Percentiles rank a stretch among this genome's conserved stretches.
Evolutionary conservation across 257 asterid species (phyloP).

Genomic region (Lavandula angustifolia): DNA sequence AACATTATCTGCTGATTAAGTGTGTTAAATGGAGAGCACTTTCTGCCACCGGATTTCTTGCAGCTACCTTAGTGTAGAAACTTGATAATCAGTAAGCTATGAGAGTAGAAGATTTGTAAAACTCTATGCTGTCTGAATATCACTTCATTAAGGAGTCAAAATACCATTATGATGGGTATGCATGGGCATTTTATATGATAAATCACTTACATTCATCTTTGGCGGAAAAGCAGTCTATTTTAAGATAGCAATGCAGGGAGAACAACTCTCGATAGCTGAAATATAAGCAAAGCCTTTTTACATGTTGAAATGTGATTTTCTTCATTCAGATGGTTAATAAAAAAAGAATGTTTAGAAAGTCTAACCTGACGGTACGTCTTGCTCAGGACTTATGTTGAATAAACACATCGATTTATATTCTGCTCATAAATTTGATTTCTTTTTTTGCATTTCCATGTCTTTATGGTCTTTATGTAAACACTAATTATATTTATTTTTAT

Average conservation of each 20-base stretch:
- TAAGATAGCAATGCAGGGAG: slow-evolving; percentile 6
- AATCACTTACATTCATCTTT: slow-evolving; percentile 18
- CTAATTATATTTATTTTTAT: neutral
- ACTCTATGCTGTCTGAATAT: slow-evolving; percentile 15
- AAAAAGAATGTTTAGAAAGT: slow-evolving; percentile 6
- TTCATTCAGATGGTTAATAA: slow-evolving; percentile 7
- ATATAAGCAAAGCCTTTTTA: neutral
- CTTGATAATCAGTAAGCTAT: slow-evolving; percentile 19
- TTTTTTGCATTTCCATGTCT: neutral
- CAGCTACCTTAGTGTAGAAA: slow-evolving; percentile 6
- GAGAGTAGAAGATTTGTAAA: neutral
- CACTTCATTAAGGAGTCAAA: slow-evolving; percentile 19
- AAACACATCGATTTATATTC: slow-evolving; percentile 11
- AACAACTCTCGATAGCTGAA: slow-evolving; percentile 21
- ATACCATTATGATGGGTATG: neutral
- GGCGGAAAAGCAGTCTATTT: slow-evolving; percentile 12
- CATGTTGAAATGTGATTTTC: slow-evolving; percentile 7
- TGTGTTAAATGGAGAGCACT: slow-evolving; percentile 22
- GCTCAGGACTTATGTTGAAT: neutral
- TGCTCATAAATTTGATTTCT: neutral
- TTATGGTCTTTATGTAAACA: neutral
- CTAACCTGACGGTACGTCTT: neutral
- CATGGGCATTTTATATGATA: slow-evolving; percentile 3
- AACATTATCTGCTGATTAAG: neutral
- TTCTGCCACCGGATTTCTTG: slow-evolving; percentile 19